Base-by-base conservation (phyloP, 139 green algal genomes). In the Spirogloea muscicola region DNA sequence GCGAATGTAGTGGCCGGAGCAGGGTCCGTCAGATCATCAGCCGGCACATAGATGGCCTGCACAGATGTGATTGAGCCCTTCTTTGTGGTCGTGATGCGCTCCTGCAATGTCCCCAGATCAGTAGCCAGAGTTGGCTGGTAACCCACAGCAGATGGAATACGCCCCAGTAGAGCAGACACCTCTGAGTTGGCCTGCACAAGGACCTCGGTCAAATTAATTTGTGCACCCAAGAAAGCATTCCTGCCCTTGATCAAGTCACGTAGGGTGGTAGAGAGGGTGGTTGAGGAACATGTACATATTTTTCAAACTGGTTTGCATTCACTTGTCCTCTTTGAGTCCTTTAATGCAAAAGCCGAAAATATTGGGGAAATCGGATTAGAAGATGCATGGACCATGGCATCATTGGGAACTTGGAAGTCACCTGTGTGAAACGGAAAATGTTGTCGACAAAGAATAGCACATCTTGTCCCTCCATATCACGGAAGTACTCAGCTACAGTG, bases 371-470 rank as follows among this genome's bases (percentile, higher is more conserved):
- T 31, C 21, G 46, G n/a, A n/a, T n/a, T n/a, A n/a, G n/a, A n/a
- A n/a, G n/a, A n/a, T n/a, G n/a, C n/a, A n/a, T n/a, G n/a, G n/a
- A n/a, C n/a, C n/a, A n/a, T n/a, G n/a, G n/a, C n/a, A n/a, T n/a
- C n/a, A n/a, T n/a, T n/a, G n/a, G 52, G 6, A 33, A 62, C 40
- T 62, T 38, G 5, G 7, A 55, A 55, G 46, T 31, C 46, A 74
- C 66, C 66, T 74, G 66, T 18, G 95, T 99, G 86, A 99, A 99
- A 59, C 95, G 89, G 94, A 99, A 99, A 79, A 99, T 99, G 90
- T 99, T 99, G 90, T 99, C 95, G 18, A 99, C 90, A 79, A 99
- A 99, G 55, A 99, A 87, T 82, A 99, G 90, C 89, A 99, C 95
- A 80, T 99, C 95, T 87, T 99, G 95, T 33, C 94, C 93, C 90